A percentile compares a stretch with the other conserved stretches of the same genome.
Evolutionary conservation across 2,329 filamentous ascomycete species (phyloP).

Genomic region (Ceratocystis diversiconidia): DNA sequence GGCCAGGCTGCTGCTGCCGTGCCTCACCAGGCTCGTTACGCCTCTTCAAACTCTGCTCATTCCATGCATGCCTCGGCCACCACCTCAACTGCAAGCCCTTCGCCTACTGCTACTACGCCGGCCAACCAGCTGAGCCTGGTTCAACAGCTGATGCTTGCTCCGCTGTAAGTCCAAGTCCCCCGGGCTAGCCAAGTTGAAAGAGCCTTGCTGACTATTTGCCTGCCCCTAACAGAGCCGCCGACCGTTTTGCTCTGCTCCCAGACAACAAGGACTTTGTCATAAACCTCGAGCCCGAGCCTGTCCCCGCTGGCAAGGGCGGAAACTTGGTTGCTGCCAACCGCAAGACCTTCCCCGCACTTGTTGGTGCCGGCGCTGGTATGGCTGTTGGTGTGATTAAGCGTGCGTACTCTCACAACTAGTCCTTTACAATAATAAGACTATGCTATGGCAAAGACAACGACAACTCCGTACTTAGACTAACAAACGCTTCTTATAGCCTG

Average conservation of each 20-base stretch:
- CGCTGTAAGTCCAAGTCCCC: conserved; percentile 14
- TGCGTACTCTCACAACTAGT: conserved; percentile 21
- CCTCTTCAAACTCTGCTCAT: conserved; percentile 12
- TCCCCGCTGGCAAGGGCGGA: conserved; percentile 31
- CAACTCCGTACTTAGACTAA: conserved; percentile 8
- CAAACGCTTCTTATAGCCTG: conserved; percentile 26
- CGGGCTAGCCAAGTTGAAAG: not conserved
- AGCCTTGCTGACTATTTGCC: not conserved
- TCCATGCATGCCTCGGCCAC: not conserved
- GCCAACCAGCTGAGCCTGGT: conserved; percentile 20
- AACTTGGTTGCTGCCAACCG: conserved; percentile 37
- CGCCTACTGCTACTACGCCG: conserved; percentile 15
- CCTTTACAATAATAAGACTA: not conserved
- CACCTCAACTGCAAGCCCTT: not conserved
- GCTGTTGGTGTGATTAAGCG: conserved; percentile 36
- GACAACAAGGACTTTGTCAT: conserved; percentile 31
- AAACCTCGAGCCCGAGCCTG: conserved; percentile 32
- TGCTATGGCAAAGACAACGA: no score
- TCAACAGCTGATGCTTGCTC: conserved; percentile 22
- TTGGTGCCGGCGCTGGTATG: conserved; percentile 37
- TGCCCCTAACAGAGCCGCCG: conserved; percentile 23
- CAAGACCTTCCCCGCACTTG: conserved; percentile 42
- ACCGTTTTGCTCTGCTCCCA: conserved; percentile 29
- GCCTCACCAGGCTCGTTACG: conserved; percentile 14
- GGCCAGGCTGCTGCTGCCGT: conserved; percentile 24